phyloP scores from a whole-genome alignment of 176 grass and related monocot genomes.

The Oryza longistaminata region DNA sequence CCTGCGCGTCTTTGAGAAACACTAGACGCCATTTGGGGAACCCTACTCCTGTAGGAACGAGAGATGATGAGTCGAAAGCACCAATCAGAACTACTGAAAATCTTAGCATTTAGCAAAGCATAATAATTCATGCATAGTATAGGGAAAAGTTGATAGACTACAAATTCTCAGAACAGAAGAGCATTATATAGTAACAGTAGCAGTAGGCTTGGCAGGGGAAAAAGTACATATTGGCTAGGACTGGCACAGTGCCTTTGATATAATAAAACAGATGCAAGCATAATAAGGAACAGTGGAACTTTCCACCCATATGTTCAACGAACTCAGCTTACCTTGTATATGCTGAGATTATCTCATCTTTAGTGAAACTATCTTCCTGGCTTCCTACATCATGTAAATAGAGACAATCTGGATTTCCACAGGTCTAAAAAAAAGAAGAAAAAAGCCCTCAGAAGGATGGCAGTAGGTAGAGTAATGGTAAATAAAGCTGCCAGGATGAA shows the following conservation, averaged over 20 bases:
- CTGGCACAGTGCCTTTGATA: slow-evolving; percentile 4
- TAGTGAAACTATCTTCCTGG: slow-evolving; percentile 98
- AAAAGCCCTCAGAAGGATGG: slow-evolving; percentile 28
- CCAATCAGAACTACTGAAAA: slow-evolving; percentile 9
- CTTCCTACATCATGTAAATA: slow-evolving; percentile 97
- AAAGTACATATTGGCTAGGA: background rate
- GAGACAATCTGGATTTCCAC: slow-evolving; percentile 98
- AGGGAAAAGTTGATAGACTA: background rate
- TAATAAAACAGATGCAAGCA: slow-evolving; percentile 36
- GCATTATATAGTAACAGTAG: background rate
- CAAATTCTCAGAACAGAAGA: background rate
- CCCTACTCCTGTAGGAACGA: slow-evolving; percentile 73
- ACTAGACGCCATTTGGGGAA: slow-evolving; percentile 80
- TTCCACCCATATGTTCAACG: slow-evolving; percentile 21
- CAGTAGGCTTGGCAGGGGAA: background rate
- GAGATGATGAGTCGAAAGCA: slow-evolving; percentile 25
- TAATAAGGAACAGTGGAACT: background rate
- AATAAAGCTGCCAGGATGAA: slow-evolving; percentile 24
- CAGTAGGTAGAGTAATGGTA: slow-evolving; percentile 23
- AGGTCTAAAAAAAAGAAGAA: slow-evolving; percentile 64
- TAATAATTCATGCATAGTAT: slow-evolving; percentile 13
- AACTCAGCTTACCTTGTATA: slow-evolving; percentile 75
- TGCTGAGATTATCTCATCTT: slow-evolving; percentile 98
- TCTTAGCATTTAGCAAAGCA: slow-evolving; percentile 30
- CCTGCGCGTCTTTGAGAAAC: slow-evolving; percentile 75